Evolutionary conservation across 805 yeast genomes (phyloP).

Genomic region (Pichia kluyveri): DNA sequence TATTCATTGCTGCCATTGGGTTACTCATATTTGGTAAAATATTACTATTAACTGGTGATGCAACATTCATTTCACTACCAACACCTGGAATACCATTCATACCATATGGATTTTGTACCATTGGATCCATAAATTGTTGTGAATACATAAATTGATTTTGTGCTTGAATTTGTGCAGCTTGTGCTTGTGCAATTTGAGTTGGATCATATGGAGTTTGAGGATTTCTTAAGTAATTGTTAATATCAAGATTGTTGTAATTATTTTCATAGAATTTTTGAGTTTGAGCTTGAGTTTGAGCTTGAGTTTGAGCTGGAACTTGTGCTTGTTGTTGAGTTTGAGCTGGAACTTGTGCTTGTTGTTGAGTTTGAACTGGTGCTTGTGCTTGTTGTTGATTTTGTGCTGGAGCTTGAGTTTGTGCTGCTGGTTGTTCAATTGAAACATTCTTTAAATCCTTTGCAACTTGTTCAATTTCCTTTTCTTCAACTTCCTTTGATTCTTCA

Average conservation of each 20-base stretch:
- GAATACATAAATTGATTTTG: slow-evolving; percentile 10
- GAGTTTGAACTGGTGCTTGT: slow-evolving; percentile 8
- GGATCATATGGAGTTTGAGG: slow-evolving; percentile 18
- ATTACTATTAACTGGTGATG: slow-evolving; percentile 13
- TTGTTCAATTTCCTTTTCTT: slow-evolving; percentile 4
- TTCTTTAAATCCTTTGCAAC: not conserved
- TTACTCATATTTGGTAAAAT: slow-evolving; percentile 14
- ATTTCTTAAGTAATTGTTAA: slow-evolving; percentile 20
- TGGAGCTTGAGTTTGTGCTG: not conserved
- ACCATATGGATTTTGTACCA: slow-evolving; percentile 10
- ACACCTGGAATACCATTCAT: not conserved
- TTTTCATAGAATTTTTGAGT: slow-evolving; percentile 10
- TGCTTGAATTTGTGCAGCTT: slow-evolving; percentile 18
- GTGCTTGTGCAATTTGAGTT: slow-evolving; percentile 11
- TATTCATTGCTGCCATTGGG: slow-evolving; percentile 9
- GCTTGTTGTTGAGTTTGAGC: slow-evolving; percentile 2
- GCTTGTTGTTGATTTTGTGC: slow-evolving; percentile 1
- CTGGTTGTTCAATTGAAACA: slow-evolving; percentile 2
- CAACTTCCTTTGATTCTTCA: slow-evolving; percentile 5
- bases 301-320: not conserved
- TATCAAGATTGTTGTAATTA: slow-evolving; percentile 14
- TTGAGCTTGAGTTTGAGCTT: not conserved
- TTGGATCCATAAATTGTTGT: slow-evolving; percentile 17
- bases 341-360: too few species aligned
- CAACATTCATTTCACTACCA: not conserved